A percentile compares a stretch with the other conserved stretches of the same genome.
Conservation (phyloP, 2,329 filamentous ascomycete species). For the Penicillium psychrosexuale region DNA sequence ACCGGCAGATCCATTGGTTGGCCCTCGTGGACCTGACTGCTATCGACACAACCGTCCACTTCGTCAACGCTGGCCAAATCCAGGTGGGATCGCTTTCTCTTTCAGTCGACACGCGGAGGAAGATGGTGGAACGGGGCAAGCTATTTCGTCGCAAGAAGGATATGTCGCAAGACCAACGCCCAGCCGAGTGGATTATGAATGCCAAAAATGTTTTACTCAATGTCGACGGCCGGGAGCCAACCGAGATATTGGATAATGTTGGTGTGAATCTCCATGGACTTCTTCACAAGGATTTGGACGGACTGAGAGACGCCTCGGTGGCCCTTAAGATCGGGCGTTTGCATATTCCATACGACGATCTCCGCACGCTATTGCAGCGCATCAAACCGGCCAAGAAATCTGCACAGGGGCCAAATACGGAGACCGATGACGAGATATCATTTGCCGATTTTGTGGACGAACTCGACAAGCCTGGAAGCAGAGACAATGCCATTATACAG, state of each 20-base stretch:
- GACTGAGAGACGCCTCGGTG: conserved; percentile 83
- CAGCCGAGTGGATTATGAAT: conserved; percentile 92
- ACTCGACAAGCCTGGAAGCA: conserved; percentile 64
- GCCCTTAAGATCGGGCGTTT: conserved; percentile 87
- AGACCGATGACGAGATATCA: conserved; percentile 58
- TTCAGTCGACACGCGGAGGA: conserved; percentile 84
- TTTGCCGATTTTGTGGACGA: conserved; percentile 74
- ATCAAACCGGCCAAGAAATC: conserved; percentile 36
- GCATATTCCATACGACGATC: conserved; percentile 85
- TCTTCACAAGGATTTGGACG: conserved; percentile 78
- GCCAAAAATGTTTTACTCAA: conserved; percentile 85
- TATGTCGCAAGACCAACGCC: conserved; percentile 61
- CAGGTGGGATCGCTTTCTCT: conserved; percentile 81
- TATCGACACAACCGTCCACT: conserved; percentile 70
- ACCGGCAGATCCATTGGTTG: conserved; percentile 83
- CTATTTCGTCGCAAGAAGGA: conserved; percentile 78
- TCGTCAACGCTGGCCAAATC: conserved; percentile 77
- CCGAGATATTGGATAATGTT: conserved; percentile 83
- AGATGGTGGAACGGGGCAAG: conserved; percentile 85
- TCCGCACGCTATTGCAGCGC: conserved; percentile 50
- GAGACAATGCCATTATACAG: conserved; percentile 67
- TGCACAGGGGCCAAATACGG: conserved; percentile 36
- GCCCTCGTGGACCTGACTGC: conserved; percentile 85
- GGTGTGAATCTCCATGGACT: conserved; percentile 89
- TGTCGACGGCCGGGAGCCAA: conserved; percentile 75